These are phyloP conservation scores for Calendula officinalis DNA, from an alignment of 129 eudicot species.

Conservation along the genomic window DNA sequence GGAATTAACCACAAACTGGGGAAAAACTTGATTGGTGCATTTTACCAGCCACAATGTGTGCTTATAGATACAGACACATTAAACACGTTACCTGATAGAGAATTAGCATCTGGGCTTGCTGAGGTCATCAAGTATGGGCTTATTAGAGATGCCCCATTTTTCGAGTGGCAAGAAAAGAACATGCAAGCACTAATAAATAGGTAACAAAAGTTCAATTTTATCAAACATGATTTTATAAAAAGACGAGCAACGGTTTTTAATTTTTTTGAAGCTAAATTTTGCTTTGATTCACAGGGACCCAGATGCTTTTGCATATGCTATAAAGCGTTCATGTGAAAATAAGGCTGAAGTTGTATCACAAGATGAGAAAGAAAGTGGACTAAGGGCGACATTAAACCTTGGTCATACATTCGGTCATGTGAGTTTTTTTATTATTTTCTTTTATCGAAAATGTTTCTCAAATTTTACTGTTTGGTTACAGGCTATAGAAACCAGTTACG, in stretches of 20 bases:
- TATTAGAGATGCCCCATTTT: constrained; percentile 83
- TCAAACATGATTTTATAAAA: not conserved
- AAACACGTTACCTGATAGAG: constrained; percentile 92
- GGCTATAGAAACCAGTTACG: constrained; percentile 96
- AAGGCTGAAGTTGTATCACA: constrained; percentile 90
- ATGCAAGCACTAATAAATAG: constrained; percentile 74
- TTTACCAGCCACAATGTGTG: constrained; percentile 98
- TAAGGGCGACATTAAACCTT: constrained; percentile 87
- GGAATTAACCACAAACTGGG: constrained; percentile 93
- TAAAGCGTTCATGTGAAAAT: constrained; percentile 95
- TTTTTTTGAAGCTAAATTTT: not conserved
- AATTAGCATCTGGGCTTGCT: constrained; percentile 95
- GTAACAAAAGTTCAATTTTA: constrained; percentile 26
- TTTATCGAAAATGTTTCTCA: not conserved
- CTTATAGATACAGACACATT: constrained; percentile 89
- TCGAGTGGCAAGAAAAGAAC: constrained; percentile 98
- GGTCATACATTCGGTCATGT: constrained; percentile 99
- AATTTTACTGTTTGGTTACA: constrained; percentile 26
- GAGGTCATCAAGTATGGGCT: constrained; percentile 93
- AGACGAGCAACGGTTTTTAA: not conserved
- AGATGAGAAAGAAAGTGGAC: constrained; percentile 95
- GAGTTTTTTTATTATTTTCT: constrained; percentile 25
- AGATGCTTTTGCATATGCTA: constrained; percentile 84
- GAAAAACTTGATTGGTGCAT: constrained; percentile 93
- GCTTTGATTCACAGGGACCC: constrained; percentile 62